phyloP scores from a whole-genome alignment of 2,329 filamentous ascomycete genomes.

The Sphaceloma murrayae region DNA sequence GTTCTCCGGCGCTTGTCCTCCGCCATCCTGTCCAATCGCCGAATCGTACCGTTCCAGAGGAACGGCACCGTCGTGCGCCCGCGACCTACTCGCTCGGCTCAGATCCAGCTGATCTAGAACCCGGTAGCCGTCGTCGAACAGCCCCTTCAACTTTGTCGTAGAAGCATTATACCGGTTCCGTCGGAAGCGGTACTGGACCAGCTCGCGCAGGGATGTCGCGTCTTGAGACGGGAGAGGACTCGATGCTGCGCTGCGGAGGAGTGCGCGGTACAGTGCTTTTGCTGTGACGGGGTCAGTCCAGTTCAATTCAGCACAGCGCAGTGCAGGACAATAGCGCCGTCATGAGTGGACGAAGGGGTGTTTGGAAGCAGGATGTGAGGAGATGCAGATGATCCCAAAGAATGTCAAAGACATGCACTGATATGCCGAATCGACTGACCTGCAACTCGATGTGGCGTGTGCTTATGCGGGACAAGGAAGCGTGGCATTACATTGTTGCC shows the following conservation, averaged over 20 bases:
- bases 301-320: too few relatives aligned
- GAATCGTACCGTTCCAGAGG: too few relatives aligned
- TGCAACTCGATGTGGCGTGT: slow-evolving; percentile 44
- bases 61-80: too few relatives aligned
- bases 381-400: background rate
- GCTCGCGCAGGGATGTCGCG: background rate
- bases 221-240: background rate
- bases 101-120: slow-evolving; percentile 37
- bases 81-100: background rate
- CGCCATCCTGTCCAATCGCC: too few relatives aligned
- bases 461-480: slow-evolving; percentile 37
- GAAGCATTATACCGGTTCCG: slow-evolving; percentile 12
- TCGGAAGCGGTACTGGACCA: slow-evolving; percentile 28
- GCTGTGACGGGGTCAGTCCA: slow-evolving; percentile 43
- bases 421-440: too few relatives aligned
- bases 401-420: too few relatives aligned
- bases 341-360: too few relatives aligned
- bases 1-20: too few relatives aligned
- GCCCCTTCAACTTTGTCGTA: slow-evolving; percentile 48
- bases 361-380: too few relatives aligned
- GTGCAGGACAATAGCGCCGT: too few relatives aligned
- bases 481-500: slow-evolving; percentile 23
- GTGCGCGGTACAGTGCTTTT: slow-evolving; percentile 62
- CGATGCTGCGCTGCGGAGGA: slow-evolving; percentile 44
- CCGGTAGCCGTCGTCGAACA: slow-evolving; percentile 60